A percentile compares a stretch with the other conserved stretches of the same genome.
Conservation (phyloP, 495 filamentous ascomycete species). For the Penicillium coffeae region DNA sequence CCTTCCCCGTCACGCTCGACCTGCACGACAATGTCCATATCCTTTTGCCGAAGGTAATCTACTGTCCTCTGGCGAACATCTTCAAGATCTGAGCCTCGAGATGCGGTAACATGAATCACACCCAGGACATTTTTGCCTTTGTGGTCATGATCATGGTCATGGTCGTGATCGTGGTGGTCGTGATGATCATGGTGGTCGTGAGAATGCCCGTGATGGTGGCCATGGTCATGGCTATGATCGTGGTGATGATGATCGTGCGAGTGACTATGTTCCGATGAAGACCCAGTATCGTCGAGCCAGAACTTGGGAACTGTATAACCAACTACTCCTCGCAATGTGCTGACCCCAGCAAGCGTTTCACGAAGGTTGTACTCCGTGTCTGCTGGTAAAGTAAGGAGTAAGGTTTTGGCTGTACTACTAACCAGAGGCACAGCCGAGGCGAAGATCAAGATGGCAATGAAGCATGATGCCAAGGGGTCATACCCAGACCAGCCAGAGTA, state of each 20-base stretch:
- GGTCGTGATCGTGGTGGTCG: conserved; percentile 18
- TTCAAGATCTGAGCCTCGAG: conserved; percentile 65
- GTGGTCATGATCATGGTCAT: conserved; percentile 23
- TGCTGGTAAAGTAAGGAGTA: conserved; percentile 80
- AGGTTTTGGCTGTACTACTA: conserved; percentile 70
- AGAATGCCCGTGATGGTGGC: conserved; percentile 10
- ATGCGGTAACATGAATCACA: conserved; percentile 78
- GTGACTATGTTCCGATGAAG: conserved; percentile 25
- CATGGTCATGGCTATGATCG: conserved; percentile 24
- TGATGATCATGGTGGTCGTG: conserved; percentile 11
- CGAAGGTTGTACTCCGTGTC: conserved; percentile 86
- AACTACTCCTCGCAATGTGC: conserved; percentile 75
- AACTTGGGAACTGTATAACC: conserved; percentile 88
- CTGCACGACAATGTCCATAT: conserved; percentile 71
- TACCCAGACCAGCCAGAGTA: conserved; percentile 88
- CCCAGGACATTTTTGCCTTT: conserved; percentile 58
- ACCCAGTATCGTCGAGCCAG: conserved; percentile 77
- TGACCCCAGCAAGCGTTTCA: conserved; percentile 78
- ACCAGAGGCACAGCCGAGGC: conserved; percentile 84
- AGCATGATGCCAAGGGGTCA: conserved; percentile 88
- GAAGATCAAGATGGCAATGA: conserved; percentile 92
- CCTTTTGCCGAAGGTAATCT: conserved; percentile 52
- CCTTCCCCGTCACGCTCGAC: conserved; percentile 71
- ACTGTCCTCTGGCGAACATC: conserved; percentile 68
- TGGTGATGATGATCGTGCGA: conserved; percentile 20